Evolutionary conservation across 345 rosid genomes (phyloP), one percentile per base, ranked within the genome.

Genomic region (Pseudoturritis turrita): DNA sequence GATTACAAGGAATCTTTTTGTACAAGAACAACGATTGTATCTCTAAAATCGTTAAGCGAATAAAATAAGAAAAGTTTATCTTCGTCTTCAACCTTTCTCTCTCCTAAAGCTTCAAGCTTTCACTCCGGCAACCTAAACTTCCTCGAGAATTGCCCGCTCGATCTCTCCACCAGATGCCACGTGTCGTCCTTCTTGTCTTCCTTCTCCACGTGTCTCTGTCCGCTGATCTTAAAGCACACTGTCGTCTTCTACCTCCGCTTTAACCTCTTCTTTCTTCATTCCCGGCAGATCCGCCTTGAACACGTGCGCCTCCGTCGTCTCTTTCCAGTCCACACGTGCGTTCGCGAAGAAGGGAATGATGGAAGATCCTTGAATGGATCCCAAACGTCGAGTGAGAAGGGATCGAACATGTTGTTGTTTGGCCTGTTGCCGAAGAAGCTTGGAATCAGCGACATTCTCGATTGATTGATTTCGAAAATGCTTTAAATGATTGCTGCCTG

Each of bases 281-380:
- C 84, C 84, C 0, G 80, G 80, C 17, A 83, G 74, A 37, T 79
- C 81, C 1, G 79, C 86, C 50, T 57, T 63, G 76, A 81, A 78
- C 47, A 73, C 74, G 76, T 83, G 87, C 10, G 81, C 78, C 55
- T 76, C 81, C 26, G 73, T 62, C 19, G 81, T 83, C 73, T 81
- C 81, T 39, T 14, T 81, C 84, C 83, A 78, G 76, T 83, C 84
- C 7, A 78, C 58, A 13, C 71, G 77, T 4, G 64, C 44, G 45
- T 68, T 66, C 2, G 17, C 68, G 40, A 23, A 0, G 76, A 62
- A 0, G 68, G 49, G 15, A 49, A 49, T 3, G 22, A 17, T 0
- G 11, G 19, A 7, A 58, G 5, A 4, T 58, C 74, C 56, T 46
- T 70, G 56, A 70, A 58, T 1, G 74, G 75, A 58, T 71, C 75